Evolutionary conservation across 2,329 filamentous ascomycete species (phyloP).

Genomic region (Alternaria angustiovoidea): DNA sequence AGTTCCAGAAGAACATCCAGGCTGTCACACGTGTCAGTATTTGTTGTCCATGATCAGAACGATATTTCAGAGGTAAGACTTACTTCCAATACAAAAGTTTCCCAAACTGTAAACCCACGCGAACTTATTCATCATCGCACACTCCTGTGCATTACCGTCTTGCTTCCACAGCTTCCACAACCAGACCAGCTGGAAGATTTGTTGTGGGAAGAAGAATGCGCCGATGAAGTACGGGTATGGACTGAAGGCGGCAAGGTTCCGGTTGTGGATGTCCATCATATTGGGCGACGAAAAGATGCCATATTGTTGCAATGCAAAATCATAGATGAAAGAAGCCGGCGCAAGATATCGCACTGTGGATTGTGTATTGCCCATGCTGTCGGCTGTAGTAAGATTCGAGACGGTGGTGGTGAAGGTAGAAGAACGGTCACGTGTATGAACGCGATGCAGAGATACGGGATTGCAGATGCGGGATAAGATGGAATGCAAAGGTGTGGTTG

Average conservation of each 20-base stretch:
- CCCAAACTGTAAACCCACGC: conserved; percentile 65
- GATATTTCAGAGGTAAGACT: conserved; percentile 27
- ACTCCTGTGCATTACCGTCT: conserved; percentile 55
- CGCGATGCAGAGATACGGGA: not conserved
- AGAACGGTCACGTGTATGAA: not conserved
- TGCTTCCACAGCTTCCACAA: conserved; percentile 64
- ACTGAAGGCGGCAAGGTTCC: conserved; percentile 66
- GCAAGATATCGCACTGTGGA: conserved; percentile 64
- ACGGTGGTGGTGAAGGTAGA: not conserved
- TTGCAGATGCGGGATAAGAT: not conserved
- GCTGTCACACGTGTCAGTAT: conserved; percentile 36
- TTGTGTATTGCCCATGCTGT: conserved; percentile 55
- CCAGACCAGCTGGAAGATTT: conserved; percentile 66
- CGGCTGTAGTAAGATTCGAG: not conserved
- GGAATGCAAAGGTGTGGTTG: not conserved
- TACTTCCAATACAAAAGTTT: conserved; percentile 67
- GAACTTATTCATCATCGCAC: conserved; percentile 61
- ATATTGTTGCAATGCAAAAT: conserved; percentile 68
- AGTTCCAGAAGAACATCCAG: conserved; percentile 71
- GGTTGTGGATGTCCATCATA: conserved; percentile 67
- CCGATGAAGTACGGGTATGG: conserved; percentile 67
- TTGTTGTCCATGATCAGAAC: not conserved
- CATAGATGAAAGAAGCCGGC: conserved; percentile 63
- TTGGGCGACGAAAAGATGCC: conserved; percentile 65
- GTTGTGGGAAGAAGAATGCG: conserved; percentile 68